Base-by-base conservation (phyloP, 2,329 filamentous ascomycete genomes). In the Fusarium keratoplasticum region DNA sequence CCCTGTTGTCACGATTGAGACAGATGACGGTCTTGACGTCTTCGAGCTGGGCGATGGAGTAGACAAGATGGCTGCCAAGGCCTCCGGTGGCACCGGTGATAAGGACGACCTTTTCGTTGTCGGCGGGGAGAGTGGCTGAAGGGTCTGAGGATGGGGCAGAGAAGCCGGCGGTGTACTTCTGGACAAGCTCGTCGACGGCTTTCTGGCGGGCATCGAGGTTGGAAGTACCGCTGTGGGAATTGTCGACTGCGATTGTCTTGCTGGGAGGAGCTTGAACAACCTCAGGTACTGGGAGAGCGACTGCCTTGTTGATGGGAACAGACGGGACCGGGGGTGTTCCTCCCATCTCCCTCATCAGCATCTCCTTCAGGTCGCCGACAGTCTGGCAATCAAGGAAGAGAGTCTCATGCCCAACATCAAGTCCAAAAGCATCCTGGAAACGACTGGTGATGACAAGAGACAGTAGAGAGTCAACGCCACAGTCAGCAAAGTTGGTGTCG, bases 381-480 rank as follows among this genome's bases (percentile, higher is more conserved):
- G 71, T 74, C 27, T 74, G 67, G 0, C 71, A 73, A 0, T 73
- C 71, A 57, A 73, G 71, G 29, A 73, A 73, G 8, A 73, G 18
- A n/a, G 73, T 68, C 22, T 73, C 71, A 16, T 73, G 71, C 0
- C 59, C 20, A 0, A 73, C 35, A 27, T 73, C 71, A 13, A 73
- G 11, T 0, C 69, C 71, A 18, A 73, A 73, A 0, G 47, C 38
- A 38, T 91, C 89, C 20, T 88, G 87, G 61, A 91, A 85, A 25
- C 88, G 84, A 31, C 87, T 88, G 22, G 84, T 85, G 36, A 91
- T 88, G 3, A 88, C 89, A 50, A 92, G 81, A 3, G 88, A 86
- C 84, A 92, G 88, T 16, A 92, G 83, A 1, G 89, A 91, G 79
- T 92, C 90, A 16, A 91, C 87, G 33, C 90, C 90, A 5, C 90